A percentile compares a stretch with the other conserved stretches of the same genome.
phyloP scores from a whole-genome alignment of 495 filamentous ascomycete genomes.

The Xylaria sp. region DNA sequence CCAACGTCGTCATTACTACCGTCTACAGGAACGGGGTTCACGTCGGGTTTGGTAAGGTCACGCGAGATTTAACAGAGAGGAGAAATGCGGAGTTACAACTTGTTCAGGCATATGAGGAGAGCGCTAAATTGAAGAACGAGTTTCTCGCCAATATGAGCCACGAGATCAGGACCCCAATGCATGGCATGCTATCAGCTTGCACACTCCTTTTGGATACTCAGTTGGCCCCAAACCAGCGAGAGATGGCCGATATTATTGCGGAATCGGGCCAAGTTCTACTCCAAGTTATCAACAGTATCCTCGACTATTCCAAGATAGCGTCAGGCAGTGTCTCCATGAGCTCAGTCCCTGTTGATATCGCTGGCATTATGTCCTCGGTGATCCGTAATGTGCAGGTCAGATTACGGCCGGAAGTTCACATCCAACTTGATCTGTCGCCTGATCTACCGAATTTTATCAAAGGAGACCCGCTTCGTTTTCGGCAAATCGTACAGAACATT shows the following conservation, averaged over 20 bases:
- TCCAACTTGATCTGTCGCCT: constrained; percentile 48
- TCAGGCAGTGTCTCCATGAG: constrained; percentile 55
- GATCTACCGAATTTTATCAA: constrained; percentile 49
- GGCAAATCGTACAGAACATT: constrained; percentile 58
- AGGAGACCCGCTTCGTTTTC: constrained; percentile 56
- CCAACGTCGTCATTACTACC: constrained; percentile 70
- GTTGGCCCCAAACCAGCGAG: constrained; percentile 49
- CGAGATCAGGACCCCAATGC: constrained; percentile 61
- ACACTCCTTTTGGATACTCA: constrained; percentile 52
- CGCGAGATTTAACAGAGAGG: constrained; percentile 68
- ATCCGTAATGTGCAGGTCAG: constrained; percentile 53
- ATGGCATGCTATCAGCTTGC: constrained; percentile 59
- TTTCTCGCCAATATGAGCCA: constrained; percentile 70
- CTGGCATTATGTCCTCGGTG: constrained; percentile 59
- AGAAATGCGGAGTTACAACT: constrained; percentile 63
- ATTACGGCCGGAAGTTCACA: constrained; percentile 41
- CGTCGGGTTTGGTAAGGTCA: constrained; percentile 71
- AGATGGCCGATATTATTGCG: constrained; percentile 55
- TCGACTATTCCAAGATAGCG: constrained; percentile 59
- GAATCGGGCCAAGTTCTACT: constrained; percentile 57
- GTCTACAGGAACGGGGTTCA: constrained; percentile 63
- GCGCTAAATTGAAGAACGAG: constrained; percentile 68
- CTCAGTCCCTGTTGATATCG: constrained; percentile 50
- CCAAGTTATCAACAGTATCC: constrained; percentile 60
- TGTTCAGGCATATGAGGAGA: constrained; percentile 69